Evolutionary conservation across 169 alveolate genomes (phyloP).

Genomic region (Plasmodium gonderi): DNA sequence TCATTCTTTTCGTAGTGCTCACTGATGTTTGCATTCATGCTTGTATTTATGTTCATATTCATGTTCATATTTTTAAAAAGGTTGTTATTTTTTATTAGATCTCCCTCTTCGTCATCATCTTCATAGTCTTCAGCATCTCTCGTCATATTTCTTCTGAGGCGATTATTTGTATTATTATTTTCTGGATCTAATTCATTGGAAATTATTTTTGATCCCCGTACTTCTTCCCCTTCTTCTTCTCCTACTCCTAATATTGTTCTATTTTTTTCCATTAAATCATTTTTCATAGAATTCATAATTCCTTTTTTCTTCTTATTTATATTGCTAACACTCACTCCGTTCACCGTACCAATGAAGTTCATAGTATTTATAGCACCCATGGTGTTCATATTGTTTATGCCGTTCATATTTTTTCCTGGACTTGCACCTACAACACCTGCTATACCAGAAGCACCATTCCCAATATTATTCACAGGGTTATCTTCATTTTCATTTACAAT

Average conservation of each 20-base stretch:
- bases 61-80: neutral
- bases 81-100: neutral
- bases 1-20: constrained; percentile 2
- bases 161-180: neutral
- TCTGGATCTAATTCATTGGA: neutral
- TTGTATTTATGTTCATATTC: neutral
- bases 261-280: neutral
- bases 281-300: neutral
- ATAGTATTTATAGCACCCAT: neutral
- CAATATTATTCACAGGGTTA: neutral
- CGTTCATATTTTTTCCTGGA: neutral
- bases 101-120: neutral
- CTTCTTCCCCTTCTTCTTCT: neutral
- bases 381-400: neutral
- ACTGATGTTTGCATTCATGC: neutral
- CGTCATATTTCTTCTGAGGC: neutral
- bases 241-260: neutral
- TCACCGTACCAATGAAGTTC: neutral
- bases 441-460: neutral
- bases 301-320: constrained; percentile 6
- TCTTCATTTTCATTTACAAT: neutral
- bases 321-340: neutral
- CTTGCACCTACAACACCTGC: neutral
- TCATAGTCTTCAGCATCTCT: neutral
- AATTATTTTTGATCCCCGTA: neutral